These are phyloP conservation scores for Mycena leptocephala DNA, from an alignment of 768 basidiomycete genomes.

Conservation along the genomic window DNA sequence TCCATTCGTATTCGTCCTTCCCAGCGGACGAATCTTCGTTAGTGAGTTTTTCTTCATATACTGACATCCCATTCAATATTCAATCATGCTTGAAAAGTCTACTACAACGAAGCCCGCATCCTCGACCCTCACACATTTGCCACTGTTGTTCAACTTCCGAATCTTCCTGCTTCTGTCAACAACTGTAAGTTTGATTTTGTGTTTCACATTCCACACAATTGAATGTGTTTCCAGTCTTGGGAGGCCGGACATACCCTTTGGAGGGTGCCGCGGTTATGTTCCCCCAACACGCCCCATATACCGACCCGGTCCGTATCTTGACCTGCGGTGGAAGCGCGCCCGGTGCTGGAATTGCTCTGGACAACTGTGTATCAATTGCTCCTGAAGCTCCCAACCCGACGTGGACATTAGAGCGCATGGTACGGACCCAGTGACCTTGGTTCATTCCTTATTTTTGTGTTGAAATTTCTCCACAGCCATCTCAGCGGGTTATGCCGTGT, in stretches of 20 bases:
- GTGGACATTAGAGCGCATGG: conserved; percentile 90
- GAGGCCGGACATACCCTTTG: conserved; percentile 88
- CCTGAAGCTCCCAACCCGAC: conserved; percentile 75
- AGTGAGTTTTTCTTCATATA: conserved; percentile 59
- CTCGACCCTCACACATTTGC: conserved; percentile 77
- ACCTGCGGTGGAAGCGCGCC: conserved; percentile 86
- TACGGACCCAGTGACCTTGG: conserved; percentile 50
- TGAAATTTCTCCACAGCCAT: conserved; percentile 46
- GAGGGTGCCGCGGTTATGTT: conserved; percentile 81
- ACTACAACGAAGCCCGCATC: conserved; percentile 89
- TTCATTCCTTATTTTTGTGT: background rate
- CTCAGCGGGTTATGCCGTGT: conserved; percentile 49
- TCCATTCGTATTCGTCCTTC: conserved; percentile 82
- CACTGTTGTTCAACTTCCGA: conserved; percentile 74
- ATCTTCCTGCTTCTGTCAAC: conserved; percentile 83
- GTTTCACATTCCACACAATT: background rate
- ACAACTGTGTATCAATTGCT: conserved; percentile 80
- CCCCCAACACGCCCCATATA: conserved; percentile 84
- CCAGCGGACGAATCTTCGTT: conserved; percentile 80
- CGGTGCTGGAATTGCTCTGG: conserved; percentile 68
- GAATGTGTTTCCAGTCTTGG: conserved; percentile 60
- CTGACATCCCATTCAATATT: background rate
- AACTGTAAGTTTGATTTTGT: conserved; percentile 59
- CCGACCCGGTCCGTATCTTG: conserved; percentile 75
- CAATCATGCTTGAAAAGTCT: conserved; percentile 58